phyloP scores from a whole-genome alignment of 2,329 filamentous ascomycete genomes.

The Graphiopsis chlorocephala region DNA sequence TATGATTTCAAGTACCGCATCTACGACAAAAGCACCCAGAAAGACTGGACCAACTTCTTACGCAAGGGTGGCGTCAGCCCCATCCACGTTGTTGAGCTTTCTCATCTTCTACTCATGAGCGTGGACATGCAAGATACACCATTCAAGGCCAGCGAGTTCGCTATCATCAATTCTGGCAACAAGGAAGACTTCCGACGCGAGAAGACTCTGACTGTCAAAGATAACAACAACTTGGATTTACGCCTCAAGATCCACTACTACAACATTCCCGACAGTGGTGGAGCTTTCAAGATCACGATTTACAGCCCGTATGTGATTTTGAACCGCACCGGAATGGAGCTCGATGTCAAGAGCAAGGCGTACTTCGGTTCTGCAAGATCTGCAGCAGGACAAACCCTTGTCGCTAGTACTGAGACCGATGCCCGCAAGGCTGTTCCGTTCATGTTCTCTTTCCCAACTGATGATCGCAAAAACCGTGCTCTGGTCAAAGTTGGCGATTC shows the following conservation, averaged over 20 bases:
- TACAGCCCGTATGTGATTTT: slow-evolving; percentile 93
- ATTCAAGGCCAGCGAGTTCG: slow-evolving; percentile 93
- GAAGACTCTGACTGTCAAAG: slow-evolving; percentile 73
- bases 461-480: slow-evolving; percentile 88
- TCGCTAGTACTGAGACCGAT: slow-evolving; percentile 52
- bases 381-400: slow-evolving; percentile 75
- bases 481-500: slow-evolving; percentile 85
- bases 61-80: slow-evolving; percentile 95
- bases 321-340: slow-evolving; percentile 89
- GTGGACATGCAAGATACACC: slow-evolving; percentile 95
- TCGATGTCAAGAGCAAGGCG: slow-evolving; percentile 84
- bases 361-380: slow-evolving; percentile 80
- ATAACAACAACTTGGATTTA: slow-evolving; percentile 74
- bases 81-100: slow-evolving; percentile 94
- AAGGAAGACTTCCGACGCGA: slow-evolving; percentile 88
- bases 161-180: slow-evolving; percentile 88
- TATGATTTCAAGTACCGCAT: slow-evolving; percentile 99
- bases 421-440: slow-evolving; percentile 78
- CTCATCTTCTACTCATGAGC: slow-evolving; percentile 86
- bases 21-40: slow-evolving; percentile 97
- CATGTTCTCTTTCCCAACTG: slow-evolving; percentile 90
- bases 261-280: slow-evolving; percentile 84
- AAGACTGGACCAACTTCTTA: slow-evolving; percentile 98
- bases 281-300: slow-evolving; percentile 91
- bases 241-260: slow-evolving; percentile 88